Base-by-base conservation (phyloP, 148 eudicot species). In the Persicaria tinctoria region DNA sequence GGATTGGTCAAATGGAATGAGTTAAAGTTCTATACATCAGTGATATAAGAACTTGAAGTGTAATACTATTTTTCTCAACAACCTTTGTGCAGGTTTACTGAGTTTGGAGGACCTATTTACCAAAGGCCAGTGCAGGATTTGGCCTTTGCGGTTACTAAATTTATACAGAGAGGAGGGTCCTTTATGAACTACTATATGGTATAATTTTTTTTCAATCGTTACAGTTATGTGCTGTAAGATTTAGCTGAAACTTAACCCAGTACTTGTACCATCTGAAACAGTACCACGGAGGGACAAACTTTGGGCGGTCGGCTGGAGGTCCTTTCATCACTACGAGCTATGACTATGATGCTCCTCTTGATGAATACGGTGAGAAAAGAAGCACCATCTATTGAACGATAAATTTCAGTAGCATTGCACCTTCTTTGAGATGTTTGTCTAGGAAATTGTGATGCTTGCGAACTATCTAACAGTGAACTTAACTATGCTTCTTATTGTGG, bases 281-380 rank as follows among this genome's bases (percentile, higher is more conserved):
- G 96, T 92, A 86, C 76, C 97, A 92, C 74, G 97, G 97, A 27
- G 97, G 97, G 75, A 92, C 97, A 46, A 92, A 92, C 75, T 92
- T 92, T 17, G 97, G 96, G 27, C 85, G 96, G 53, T 81, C 96
- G 27, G 89, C 97, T 38, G 97, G 97, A 49, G 97, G 97, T 64
- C 97, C 97, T 49, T 92, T 92, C 80, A 80, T 92, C 72, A 87
- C 91, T 14, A 92, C 97, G 51, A 90, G 90, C 84, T 92, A 92
- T 20, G 23, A 20, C 23, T 20, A 20, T 20, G 23, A 20, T 20
- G 23, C 23, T 20, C 23, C 23, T 20, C 23, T 20, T 0, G 23
- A 20, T 20, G 23, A 20, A 20, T 20, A 20, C 23, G 23, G 23
- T 20, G 23, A 82, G 75, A 46, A 50, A 5, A 73, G 18, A 76